Percentiles rank a stretch among this genome's conserved stretches.
phyloP scores from a whole-genome alignment of 2,329 filamentous ascomycete genomes.

The Dryadomyces quercus-mongolicae region DNA sequence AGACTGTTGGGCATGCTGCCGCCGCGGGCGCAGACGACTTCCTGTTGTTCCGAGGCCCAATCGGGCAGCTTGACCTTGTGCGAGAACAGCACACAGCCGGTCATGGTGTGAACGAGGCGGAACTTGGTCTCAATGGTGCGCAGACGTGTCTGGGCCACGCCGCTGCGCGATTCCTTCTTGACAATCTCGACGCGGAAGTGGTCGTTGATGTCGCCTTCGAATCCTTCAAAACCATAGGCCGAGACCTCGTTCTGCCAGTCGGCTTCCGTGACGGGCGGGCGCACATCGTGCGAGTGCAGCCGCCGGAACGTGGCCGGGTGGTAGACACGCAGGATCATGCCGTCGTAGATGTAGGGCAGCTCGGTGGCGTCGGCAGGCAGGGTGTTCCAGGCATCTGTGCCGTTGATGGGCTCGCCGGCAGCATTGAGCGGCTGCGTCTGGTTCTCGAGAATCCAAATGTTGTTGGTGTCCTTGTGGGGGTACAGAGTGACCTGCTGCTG shows the following conservation, averaged over 20 bases:
- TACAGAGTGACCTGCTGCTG: constrained; percentile 98
- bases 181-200: constrained; percentile 91
- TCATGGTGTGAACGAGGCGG: constrained; percentile 90
- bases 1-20: constrained; percentile 91
- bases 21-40: constrained; percentile 90
- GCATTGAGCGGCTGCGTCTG: constrained; percentile 78
- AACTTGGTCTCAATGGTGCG: constrained; percentile 97
- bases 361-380: constrained; percentile 34
- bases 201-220: constrained; percentile 93
- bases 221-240: constrained; percentile 94
- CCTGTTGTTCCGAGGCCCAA: constrained; percentile 96
- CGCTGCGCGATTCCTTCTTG: constrained; percentile 72
- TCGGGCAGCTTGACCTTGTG: constrained; percentile 98
- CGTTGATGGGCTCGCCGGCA: constrained; percentile 66
- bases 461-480: constrained; percentile 98
- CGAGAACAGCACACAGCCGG: constrained; percentile 88
- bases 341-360: constrained; percentile 60
- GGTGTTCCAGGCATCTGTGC: constrained; percentile 73
- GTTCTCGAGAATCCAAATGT: constrained; percentile 88
- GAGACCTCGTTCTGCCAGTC: constrained; percentile 96
- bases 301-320: constrained; percentile 75
- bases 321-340: constrained; percentile 70
- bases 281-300: constrained; percentile 91
- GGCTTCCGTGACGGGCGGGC: constrained; percentile 71
- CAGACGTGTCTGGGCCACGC: constrained; percentile 68